A percentile compares a stretch with the other conserved stretches of the same genome.
phyloP scores from a whole-genome alignment of 768 basidiomycete species.

The Artomyces pyxidatus region DNA sequence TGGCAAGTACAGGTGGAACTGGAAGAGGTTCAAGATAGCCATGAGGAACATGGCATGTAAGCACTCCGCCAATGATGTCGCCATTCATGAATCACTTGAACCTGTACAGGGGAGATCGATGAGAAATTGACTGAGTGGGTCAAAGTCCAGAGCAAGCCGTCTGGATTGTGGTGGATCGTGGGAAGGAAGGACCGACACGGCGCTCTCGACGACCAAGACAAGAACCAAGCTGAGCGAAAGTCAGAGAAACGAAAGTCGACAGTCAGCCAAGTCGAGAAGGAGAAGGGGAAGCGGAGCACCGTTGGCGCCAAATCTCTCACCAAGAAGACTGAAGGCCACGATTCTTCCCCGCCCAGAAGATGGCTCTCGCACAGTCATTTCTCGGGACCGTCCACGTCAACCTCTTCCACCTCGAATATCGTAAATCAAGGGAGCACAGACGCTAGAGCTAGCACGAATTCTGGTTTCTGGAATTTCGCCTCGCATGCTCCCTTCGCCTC shows the following conservation, averaged over 20 bases:
- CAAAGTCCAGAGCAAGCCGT: constrained; percentile 44
- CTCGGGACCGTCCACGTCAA: too few relatives aligned
- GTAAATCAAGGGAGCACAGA: too few relatives aligned
- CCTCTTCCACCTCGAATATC: too few relatives aligned
- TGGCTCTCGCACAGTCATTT: too few relatives aligned
- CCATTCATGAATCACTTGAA: background rate
- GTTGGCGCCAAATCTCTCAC: too few relatives aligned
- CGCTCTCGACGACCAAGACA: constrained; percentile 1
- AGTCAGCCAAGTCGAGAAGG: constrained; percentile 8
- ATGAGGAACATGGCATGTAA: constrained; percentile 77
- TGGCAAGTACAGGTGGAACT: constrained; percentile 72
- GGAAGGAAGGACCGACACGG: constrained; percentile 19
- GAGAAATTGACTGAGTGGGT: constrained; percentile 48
- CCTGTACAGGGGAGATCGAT: constrained; percentile 60
- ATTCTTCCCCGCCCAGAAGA: too few relatives aligned
- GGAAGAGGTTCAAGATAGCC: constrained; percentile 75
- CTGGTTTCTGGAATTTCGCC: too few relatives aligned
- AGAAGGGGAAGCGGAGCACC: too few relatives aligned
- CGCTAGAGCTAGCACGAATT: too few relatives aligned
- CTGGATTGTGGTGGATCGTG: constrained; percentile 45
- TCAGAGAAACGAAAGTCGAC: too few relatives aligned
- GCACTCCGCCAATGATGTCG: constrained; percentile 22
- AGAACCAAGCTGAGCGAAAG: constrained; percentile 2
- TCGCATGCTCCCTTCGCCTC: too few relatives aligned
- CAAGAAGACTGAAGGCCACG: too few relatives aligned